Conservation (phyloP, 2,329 filamentous ascomycete genomes). For the Pseudogymnoascus sp. region DNA sequence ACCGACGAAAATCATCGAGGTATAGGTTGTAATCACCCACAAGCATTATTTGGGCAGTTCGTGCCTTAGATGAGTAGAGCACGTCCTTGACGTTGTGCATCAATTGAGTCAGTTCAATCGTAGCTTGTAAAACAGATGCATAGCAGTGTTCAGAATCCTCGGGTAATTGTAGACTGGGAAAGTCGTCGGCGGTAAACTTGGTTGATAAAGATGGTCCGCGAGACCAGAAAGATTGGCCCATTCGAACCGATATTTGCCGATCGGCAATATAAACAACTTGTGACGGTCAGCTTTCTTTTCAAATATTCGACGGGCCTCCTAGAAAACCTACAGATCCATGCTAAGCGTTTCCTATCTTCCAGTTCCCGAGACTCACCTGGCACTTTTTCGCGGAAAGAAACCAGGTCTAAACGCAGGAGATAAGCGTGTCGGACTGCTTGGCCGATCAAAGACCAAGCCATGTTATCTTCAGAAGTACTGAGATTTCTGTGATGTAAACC, state of each 20-base stretch:
- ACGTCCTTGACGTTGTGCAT: conserved; percentile 19
- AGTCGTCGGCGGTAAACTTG: conserved; percentile 16
- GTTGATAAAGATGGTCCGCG: conserved; percentile 18
- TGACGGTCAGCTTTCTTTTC: not conserved
- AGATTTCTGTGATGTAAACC: not conserved
- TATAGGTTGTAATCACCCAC: conserved; percentile 19
- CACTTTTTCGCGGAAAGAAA: conserved; percentile 14
- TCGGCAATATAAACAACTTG: conserved; percentile 18
- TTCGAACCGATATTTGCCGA: conserved; percentile 21
- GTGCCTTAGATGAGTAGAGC: conserved; percentile 16
- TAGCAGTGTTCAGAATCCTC: conserved; percentile 7
- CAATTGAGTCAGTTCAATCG: conserved; percentile 17
- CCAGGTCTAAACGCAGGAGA: conserved; percentile 18
- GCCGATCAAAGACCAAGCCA: conserved; percentile 21
- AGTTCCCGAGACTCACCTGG: not conserved
- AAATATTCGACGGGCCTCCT: not conserved
- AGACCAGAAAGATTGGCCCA: conserved; percentile 22
- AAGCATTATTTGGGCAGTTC: conserved; percentile 15
- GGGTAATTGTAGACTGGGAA: conserved; percentile 14
- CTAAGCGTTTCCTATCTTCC: not conserved
- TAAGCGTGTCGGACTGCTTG: conserved; percentile 20
- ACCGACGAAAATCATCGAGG: conserved; percentile 16
- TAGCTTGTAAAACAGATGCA: conserved; percentile 14
- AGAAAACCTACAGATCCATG: not conserved
- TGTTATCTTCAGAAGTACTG: conserved; percentile 16